Percentiles rank a stretch among this genome's conserved stretches.
These are phyloP conservation scores for Penicillium vulpinum DNA, from an alignment of 2,329 filamentous ascomycete genomes.

Conservation along the genomic window DNA sequence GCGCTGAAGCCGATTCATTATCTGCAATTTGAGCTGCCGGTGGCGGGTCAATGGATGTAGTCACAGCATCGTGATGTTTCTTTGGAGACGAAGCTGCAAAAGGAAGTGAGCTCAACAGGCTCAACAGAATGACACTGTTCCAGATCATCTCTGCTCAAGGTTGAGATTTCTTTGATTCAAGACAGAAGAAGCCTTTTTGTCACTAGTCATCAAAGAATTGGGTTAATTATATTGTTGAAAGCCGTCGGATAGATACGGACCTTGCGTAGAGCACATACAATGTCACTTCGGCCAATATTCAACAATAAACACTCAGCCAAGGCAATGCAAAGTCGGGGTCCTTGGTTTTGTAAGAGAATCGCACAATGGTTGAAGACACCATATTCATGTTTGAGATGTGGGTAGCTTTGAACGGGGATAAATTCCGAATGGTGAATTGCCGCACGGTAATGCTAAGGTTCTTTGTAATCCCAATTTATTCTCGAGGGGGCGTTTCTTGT, in stretches of 20 bases:
- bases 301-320: neutral
- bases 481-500: neutral
- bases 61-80: neutral
- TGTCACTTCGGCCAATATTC: neutral
- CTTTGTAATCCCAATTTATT: neutral
- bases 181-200: neutral
- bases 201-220: neutral
- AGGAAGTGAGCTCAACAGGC: constrained; percentile 19
- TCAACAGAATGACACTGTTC: constrained; percentile 14
- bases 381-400: neutral
- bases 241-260: neutral
- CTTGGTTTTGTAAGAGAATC: neutral
- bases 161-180: neutral
- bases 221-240: neutral
- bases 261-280: neutral
- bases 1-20: constrained; percentile 5
- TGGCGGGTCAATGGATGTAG: neutral
- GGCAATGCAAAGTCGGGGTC: neutral
- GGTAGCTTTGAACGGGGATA: neutral
- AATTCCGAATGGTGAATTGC: neutral
- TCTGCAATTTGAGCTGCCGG: neutral
- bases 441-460: neutral
- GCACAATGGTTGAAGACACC: neutral
- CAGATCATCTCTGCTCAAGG: constrained; percentile 12
- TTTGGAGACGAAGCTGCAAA: constrained; percentile 19